phyloP scores from a whole-genome alignment of 2,329 filamentous ascomycete genomes.

The Aspergillus puulaauensis region DNA sequence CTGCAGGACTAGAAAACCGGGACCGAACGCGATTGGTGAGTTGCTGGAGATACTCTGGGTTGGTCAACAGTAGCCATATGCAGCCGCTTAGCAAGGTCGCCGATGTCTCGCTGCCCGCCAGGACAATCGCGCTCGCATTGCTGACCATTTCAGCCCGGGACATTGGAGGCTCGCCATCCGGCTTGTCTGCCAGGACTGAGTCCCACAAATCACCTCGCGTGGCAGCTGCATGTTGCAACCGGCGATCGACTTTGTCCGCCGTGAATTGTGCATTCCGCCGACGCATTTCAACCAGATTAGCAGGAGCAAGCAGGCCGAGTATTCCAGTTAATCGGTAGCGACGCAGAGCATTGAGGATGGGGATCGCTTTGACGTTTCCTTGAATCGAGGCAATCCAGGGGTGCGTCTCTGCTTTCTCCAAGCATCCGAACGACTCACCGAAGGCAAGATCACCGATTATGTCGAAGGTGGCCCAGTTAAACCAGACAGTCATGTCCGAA shows the following conservation, averaged over 20 bases:
- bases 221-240: slow-evolving; percentile 16
- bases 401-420: slow-evolving; percentile 31
- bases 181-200: background rate
- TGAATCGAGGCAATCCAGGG: slow-evolving; percentile 39
- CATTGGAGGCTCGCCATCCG: background rate
- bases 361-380: slow-evolving; percentile 13
- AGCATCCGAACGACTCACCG: slow-evolving; percentile 33
- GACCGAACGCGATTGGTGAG: slow-evolving; percentile 27
- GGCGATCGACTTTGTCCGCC: slow-evolving; percentile 19
- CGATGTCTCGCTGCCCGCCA: slow-evolving; percentile 42
- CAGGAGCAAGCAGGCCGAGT: background rate
- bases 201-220: slow-evolving; percentile 22
- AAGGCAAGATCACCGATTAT: slow-evolving; percentile 24
- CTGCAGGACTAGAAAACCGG: slow-evolving; percentile 19
- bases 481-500: slow-evolving; percentile 26
- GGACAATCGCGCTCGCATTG: slow-evolving; percentile 27
- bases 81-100: slow-evolving; percentile 41
- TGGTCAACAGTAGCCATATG: slow-evolving; percentile 29
- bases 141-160: slow-evolving; percentile 18
- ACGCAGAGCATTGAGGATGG: background rate
- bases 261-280: slow-evolving; percentile 7
- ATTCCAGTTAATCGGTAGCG: background rate
- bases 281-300: background rate
- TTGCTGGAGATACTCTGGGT: slow-evolving; percentile 15
- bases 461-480: slow-evolving; percentile 37